Evolutionary conservation across 495 filamentous ascomycete genomes (phyloP), one percentile per base, ranked within the genome.

Genomic region (Penicillium atrosanguineum): DNA sequence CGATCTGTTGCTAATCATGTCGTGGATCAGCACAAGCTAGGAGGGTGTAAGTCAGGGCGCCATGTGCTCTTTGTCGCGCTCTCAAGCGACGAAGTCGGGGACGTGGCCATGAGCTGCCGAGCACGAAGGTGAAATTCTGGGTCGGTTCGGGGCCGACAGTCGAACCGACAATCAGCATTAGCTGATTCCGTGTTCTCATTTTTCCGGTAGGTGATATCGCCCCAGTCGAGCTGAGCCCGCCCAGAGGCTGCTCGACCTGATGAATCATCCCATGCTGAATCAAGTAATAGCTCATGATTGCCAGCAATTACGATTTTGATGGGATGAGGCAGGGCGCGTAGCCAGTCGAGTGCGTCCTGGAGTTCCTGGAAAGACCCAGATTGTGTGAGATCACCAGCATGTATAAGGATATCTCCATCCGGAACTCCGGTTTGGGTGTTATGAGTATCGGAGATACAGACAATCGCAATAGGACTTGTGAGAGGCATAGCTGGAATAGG

Each of bases 381-480:
- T 52, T 85, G 80, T 6, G 83, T 84, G 61, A 91, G 64, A 67
- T 94, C 89, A 8, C 90, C 89, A 15, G 85, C 85, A 65, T 92
- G 89, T 34, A 93, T 83, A 4, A 92, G 72, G 45, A 92, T 68
- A 56, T 93, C 89, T 26, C 87, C 89, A 37, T 78, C 62, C 0
- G 84, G 84, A 2, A 91, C 61, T 26, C 78, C 74, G n/a, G 72
- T 48, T 5, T 63, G 60, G 1, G 75, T 71, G 59, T 87, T 86
- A 57, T 94, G 89, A 4, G 90, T 91, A 65, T 94, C 90, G 0
- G 86, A 89, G 23, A 93, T 79, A 60, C 83, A 90, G 60, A 63
- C 53, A 14, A 63, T 65, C 0, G 67, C 14, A 34, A 57, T 20
- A 26, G 53, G 53, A 3, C 16, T 38, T 43, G 31, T 56, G 41